Percentiles rank a stretch among this genome's conserved stretches.
These are phyloP conservation scores for Candida insectorum DNA, from an alignment of 805 yeast species.

Conservation along the genomic window DNA sequence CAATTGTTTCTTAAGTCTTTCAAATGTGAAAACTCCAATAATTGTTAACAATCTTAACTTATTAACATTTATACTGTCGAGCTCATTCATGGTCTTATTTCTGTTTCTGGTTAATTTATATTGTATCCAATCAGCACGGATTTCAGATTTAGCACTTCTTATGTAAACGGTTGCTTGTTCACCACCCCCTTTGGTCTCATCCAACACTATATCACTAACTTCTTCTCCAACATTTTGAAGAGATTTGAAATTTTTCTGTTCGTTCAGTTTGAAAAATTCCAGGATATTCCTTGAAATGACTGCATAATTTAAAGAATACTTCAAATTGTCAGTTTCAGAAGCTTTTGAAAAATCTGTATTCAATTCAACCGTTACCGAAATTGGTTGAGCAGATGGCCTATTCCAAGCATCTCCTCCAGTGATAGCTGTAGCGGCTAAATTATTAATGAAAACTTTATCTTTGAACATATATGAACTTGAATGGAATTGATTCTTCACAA, in stretches of 20 bases:
- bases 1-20: constrained; percentile 75
- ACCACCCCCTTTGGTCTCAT: constrained; percentile 45
- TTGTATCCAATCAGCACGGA: constrained; percentile 51
- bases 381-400: constrained; percentile 63
- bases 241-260: constrained; percentile 39
- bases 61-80: constrained; percentile 37
- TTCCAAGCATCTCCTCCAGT: constrained; percentile 78
- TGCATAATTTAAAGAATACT: constrained; percentile 84
- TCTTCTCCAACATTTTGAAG: constrained; percentile 45
- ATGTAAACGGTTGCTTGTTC: constrained; percentile 37
- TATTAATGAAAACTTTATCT: constrained; percentile 48
- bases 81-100: constrained; percentile 5
- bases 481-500: constrained; percentile 12
- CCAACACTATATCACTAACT: constrained; percentile 44
- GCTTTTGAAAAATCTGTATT: constrained; percentile 69
- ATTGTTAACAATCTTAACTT: constrained; percentile 62
- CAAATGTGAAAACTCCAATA: constrained; percentile 94
- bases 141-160: constrained; percentile 51
- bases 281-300: constrained; percentile 68
- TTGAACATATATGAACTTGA: constrained; percentile 16
- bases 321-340: constrained; percentile 77
- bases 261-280: constrained; percentile 44
- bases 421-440: constrained; percentile 57
- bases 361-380: constrained; percentile 55
- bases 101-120: constrained; percentile 36